Percentiles rank a stretch among this genome's conserved stretches.
phyloP scores from a whole-genome alignment of 768 basidiomycete species.

The Crepidotus variabilis region DNA sequence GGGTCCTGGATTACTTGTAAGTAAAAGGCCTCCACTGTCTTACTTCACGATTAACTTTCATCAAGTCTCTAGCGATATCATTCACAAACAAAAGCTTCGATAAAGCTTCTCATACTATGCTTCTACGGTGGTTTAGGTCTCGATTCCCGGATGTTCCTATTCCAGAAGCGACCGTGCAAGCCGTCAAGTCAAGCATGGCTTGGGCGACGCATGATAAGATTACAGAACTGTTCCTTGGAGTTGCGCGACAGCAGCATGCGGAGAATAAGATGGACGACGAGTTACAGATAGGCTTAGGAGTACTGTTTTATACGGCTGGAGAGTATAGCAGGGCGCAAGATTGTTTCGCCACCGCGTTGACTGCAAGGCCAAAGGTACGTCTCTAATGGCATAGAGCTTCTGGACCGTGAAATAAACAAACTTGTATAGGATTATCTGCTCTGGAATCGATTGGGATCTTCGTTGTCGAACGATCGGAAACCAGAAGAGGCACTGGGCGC shows the following conservation, averaged over 20 bases:
- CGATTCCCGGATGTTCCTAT: conserved; percentile 57
- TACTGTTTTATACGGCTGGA: conserved; percentile 84
- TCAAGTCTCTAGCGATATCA: conserved; percentile 88
- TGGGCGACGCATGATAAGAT: conserved; percentile 84
- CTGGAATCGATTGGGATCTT: conserved; percentile 96
- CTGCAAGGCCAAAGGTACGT: conserved; percentile 61
- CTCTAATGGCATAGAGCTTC: not conserved
- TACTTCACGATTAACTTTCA: not conserved
- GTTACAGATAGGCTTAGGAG: conserved; percentile 89
- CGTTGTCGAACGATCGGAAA: conserved; percentile 88
- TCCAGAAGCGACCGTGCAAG: conserved; percentile 50
- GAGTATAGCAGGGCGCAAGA: conserved; percentile 90
- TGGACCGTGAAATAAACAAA: not conserved
- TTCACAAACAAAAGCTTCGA: conserved; percentile 95
- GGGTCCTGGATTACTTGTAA: conserved; percentile 73
- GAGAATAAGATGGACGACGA: conserved; percentile 78
- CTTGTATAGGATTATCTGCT: conserved; percentile 73
- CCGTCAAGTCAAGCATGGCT: conserved; percentile 50
- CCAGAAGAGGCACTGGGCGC: conserved; percentile 92
- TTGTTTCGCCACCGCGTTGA: conserved; percentile 88
- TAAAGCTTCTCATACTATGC: conserved; percentile 77
- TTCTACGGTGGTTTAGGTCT: conserved; percentile 80
- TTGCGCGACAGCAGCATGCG: conserved; percentile 81
- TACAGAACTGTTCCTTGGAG: conserved; percentile 76
- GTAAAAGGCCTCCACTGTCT: conserved; percentile 16